Percentiles rank a stretch among this genome's conserved stretches.
Conservation (phyloP, 2,329 filamentous ascomycete genomes). For the Trichophaea hybrida region DNA sequence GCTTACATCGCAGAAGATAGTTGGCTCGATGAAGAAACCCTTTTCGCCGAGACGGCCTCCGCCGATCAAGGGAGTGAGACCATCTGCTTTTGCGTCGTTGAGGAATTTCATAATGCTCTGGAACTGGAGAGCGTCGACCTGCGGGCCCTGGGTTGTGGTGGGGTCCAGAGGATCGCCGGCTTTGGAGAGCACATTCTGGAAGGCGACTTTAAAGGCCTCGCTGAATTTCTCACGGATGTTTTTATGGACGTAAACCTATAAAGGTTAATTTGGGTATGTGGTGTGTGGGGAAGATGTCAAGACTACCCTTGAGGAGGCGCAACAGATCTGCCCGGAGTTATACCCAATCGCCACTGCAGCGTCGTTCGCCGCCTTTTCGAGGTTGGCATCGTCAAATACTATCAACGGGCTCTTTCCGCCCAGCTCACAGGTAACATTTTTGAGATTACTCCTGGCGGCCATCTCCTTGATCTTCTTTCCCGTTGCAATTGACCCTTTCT, state of each 20-base stretch:
- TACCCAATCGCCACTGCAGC: slow-evolving; percentile 42
- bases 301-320: slow-evolving; percentile 38
- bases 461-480: slow-evolving; percentile 54
- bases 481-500: too few species aligned
- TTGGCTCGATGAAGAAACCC: slow-evolving; percentile 40
- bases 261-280: too few species aligned
- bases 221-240: slow-evolving; percentile 38
- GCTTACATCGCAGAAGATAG: slow-evolving; percentile 41
- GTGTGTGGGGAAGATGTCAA: too few species aligned
- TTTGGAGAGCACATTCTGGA: slow-evolving; percentile 41
- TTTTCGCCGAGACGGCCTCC: slow-evolving; percentile 44
- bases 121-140: slow-evolving; percentile 56
- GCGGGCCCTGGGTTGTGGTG: slow-evolving; percentile 58
- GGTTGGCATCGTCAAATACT: slow-evolving; percentile 36
- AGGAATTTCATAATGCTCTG: slow-evolving; percentile 57
- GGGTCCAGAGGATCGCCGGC: slow-evolving; percentile 58
- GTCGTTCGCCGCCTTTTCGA: slow-evolving; percentile 57
- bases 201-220: slow-evolving; percentile 41
- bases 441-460: slow-evolving; percentile 49
- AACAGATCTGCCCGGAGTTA: slow-evolving; percentile 52
- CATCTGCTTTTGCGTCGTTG: slow-evolving; percentile 45
- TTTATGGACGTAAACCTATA: neutral
- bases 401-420: slow-evolving; percentile 47
- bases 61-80: slow-evolving; percentile 46
- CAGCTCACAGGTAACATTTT: slow-evolving; percentile 48